These are phyloP conservation scores for Capsicum baccatum DNA, from an alignment of 257 asterid genomes.

Conservation along the genomic window DNA sequence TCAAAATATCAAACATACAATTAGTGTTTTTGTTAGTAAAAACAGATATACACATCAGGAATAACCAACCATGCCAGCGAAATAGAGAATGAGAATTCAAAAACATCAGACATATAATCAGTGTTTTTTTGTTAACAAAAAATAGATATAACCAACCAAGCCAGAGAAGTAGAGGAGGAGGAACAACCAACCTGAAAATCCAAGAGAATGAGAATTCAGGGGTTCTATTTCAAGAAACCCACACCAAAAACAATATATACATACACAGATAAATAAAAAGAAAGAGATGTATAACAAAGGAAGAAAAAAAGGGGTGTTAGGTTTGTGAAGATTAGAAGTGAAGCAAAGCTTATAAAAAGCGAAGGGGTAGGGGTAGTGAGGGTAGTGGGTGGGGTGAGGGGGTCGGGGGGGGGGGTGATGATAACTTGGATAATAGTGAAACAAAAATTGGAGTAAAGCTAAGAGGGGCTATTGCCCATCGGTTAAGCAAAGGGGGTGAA, in stretches of 20 bases:
- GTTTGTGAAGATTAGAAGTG: conserved; percentile 61
- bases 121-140: too few species aligned
- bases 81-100: conserved; percentile 31
- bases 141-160: not conserved
- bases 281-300: conserved; percentile 1
- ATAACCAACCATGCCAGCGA: not conserved
- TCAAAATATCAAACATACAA: too few species aligned
- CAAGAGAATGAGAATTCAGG: conserved; percentile 30
- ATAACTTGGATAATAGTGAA: conserved; percentile 24
- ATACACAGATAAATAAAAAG: conserved; percentile 7
- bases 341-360: conserved; percentile 49
- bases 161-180: conserved; percentile 27
- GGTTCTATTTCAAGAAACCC: not conserved
- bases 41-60: not conserved
- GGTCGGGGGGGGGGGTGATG: not conserved
- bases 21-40: not conserved
- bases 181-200: not conserved
- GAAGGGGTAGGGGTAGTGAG: not conserved
- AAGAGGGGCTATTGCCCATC: conserved; percentile 56
- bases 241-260: conserved; percentile 25
- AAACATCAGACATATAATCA: not conserved
- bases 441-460: conserved; percentile 31
- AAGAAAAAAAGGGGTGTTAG: conserved; percentile 26
- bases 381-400: conserved; percentile 17
- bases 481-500: conserved; percentile 44